Base-by-base conservation (phyloP, 352 stramenopile genomes). In the Phytophthora brassicae region DNA sequence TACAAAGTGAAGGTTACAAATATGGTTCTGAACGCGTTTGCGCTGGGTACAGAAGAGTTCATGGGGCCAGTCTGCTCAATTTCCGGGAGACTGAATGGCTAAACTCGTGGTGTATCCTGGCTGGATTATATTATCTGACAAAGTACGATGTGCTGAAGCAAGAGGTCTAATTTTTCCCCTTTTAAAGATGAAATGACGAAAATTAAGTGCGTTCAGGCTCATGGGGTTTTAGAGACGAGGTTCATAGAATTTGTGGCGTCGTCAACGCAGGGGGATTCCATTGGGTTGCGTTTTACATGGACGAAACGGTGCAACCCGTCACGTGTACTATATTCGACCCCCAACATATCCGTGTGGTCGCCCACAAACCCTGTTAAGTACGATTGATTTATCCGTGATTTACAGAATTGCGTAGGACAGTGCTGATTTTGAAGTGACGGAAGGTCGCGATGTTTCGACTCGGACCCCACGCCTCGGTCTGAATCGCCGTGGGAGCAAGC, bases 301-400 rank as follows among this genome's bases (percentile, higher is more conserved):
- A n/a, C n/a, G n/a, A n/a, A n/a, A 9, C 26, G 26, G 8, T 8
- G 4, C 26, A 31, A 4, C n/a, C n/a, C n/a, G n/a, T n/a, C n/a
- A n/a, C n/a, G n/a, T n/a, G n/a, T n/a, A n/a, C n/a, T 2, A 13
- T 41, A 14, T 41, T 41, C 6, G 56, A 64, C 16, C 56, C 36
- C n/a, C n/a, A n/a, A n/a, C n/a, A n/a, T n/a, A n/a, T n/a, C n/a
- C n/a, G n/a, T n/a, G n/a, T n/a, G n/a, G n/a, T n/a, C n/a, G n/a
- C n/a, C n/a, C n/a, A n/a, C n/a, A n/a, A n/a, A n/a, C n/a, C n/a
- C n/a, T n/a, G n/a, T n/a, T n/a, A n/a, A n/a, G n/a, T n/a, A n/a
- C n/a, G n/a, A n/a, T n/a, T n/a, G n/a, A n/a, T n/a, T n/a, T n/a
- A n/a, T n/a, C n/a, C n/a, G n/a, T n/a, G n/a, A n/a, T n/a, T n/a